Evolutionary conservation across 202 grass and related monocot species (phyloP).

Genomic region (Panicum virgatum): DNA sequence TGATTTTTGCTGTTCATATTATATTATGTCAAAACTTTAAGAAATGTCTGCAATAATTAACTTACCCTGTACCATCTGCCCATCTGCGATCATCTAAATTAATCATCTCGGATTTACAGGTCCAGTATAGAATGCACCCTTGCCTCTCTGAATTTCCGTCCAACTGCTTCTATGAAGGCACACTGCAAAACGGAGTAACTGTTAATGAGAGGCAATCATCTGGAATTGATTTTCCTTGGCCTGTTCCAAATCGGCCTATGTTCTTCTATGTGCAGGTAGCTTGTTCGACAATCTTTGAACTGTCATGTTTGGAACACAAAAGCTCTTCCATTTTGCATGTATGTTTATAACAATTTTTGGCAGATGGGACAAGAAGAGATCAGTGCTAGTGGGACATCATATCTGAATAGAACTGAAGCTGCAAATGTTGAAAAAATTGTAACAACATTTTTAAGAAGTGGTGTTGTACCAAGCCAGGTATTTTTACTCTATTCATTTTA

Average conservation of each 20-base stretch:
- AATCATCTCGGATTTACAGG: conserved; percentile 54
- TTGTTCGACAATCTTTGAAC: conserved; percentile 1
- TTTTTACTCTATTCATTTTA: conserved; percentile 5
- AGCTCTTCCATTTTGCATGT: conserved; percentile 3
- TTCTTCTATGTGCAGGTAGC: conserved; percentile 99
- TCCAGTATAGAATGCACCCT: conserved; percentile 99
- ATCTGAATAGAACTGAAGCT: conserved; percentile 99
- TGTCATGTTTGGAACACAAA: not conserved
- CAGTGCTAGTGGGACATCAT: conserved; percentile 97
- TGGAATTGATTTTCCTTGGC: conserved; percentile 99
- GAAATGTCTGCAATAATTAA: not conserved
- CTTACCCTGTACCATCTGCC: not conserved
- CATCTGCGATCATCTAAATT: not conserved
- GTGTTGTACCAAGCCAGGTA: conserved; percentile 98
- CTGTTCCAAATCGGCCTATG: conserved; percentile 96
- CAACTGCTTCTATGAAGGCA: conserved; percentile 99
- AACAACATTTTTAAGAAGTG: conserved; percentile 95
- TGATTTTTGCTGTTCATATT: not conserved
- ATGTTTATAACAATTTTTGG: conserved; percentile 35
- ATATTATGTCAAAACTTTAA: conserved; percentile 6
- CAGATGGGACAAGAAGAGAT: conserved; percentile 99
- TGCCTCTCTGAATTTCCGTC: conserved; percentile 97
- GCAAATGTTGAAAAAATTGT: conserved; percentile 99
- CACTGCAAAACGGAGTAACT: conserved; percentile 98
- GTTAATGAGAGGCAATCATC: conserved; percentile 88